A percentile compares a stretch with the other conserved stretches of the same genome.
Evolutionary conservation across 805 yeast genomes (phyloP).

Genomic region (Wickerhamiella siamensis): DNA sequence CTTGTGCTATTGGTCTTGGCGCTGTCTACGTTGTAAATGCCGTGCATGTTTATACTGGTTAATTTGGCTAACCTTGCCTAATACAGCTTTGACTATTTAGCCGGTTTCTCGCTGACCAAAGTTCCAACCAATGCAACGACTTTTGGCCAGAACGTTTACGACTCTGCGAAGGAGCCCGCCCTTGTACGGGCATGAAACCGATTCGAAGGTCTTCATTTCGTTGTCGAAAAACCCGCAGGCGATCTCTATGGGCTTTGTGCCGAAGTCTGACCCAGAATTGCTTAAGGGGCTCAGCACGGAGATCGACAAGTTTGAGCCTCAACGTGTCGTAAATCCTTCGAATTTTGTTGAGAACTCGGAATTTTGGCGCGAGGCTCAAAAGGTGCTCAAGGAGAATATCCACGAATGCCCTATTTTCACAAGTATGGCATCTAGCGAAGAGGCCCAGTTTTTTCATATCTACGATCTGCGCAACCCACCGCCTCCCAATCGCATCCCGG

Average conservation of each 20-base stretch:
- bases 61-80: slow-evolving; percentile 14
- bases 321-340: slow-evolving; percentile 12
- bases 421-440: slow-evolving; percentile 22
- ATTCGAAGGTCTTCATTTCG: slow-evolving; percentile 8
- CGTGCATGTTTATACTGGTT: slow-evolving; percentile 33
- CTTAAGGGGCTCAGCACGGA: slow-evolving; percentile 13
- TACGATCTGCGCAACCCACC: slow-evolving; percentile 58
- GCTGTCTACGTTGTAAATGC: slow-evolving; percentile 30
- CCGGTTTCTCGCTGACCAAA: background rate
- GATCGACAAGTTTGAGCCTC: slow-evolving; percentile 14
- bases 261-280: slow-evolving; percentile 7
- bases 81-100: background rate
- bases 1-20: slow-evolving; percentile 27
- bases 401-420: slow-evolving; percentile 20
- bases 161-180: slow-evolving; percentile 7
- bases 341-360: slow-evolving; percentile 13
- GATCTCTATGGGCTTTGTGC: slow-evolving; percentile 18
- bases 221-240: slow-evolving; percentile 15
- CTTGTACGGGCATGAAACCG: slow-evolving; percentile 3
- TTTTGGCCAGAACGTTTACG: background rate
- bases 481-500: slow-evolving; percentile 50
- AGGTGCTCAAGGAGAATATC: slow-evolving; percentile 16
- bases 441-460: slow-evolving; percentile 47
- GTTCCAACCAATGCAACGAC: too few species aligned
- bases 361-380: slow-evolving; percentile 17